Evolutionary conservation across 2,329 filamentous ascomycete genomes (phyloP).

Genomic region (Pezicula neosporulosa): DNA sequence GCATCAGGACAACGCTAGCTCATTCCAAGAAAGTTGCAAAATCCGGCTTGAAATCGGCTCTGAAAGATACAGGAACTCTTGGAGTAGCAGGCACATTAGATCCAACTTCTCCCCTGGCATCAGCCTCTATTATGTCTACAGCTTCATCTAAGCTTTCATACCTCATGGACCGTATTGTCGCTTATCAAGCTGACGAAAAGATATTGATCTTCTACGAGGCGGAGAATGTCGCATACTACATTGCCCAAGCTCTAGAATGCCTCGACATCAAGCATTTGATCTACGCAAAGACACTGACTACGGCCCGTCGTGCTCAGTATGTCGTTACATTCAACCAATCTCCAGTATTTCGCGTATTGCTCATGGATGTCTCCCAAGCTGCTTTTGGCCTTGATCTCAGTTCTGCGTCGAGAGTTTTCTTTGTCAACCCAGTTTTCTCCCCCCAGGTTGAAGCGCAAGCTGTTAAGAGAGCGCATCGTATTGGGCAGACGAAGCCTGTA

Average conservation of each 20-base stretch:
- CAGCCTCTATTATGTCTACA: constrained; percentile 64
- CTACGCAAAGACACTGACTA: constrained; percentile 61
- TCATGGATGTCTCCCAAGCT: constrained; percentile 90
- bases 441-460: constrained; percentile 86
- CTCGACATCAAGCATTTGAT: constrained; percentile 60
- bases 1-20: too few relatives aligned
- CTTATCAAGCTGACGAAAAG: constrained; percentile 70
- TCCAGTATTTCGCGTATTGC: constrained; percentile 54
- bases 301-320: constrained; percentile 66
- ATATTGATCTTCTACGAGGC: constrained; percentile 92
- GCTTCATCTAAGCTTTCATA: constrained; percentile 87
- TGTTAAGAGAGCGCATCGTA: constrained; percentile 83
- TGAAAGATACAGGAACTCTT: constrained; percentile 8
- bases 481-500: constrained; percentile 77
- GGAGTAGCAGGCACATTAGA: constrained; percentile 19
- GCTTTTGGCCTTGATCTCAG: constrained; percentile 85
- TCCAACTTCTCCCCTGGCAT: constrained; percentile 18
- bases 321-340: constrained; percentile 68
- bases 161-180: constrained; percentile 67
- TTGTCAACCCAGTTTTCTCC: constrained; percentile 83
- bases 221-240: constrained; percentile 81
- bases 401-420: constrained; percentile 81
- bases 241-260: constrained; percentile 79
- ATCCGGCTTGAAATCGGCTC: constrained; percentile 14
- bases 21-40: background rate